phyloP scores from a whole-genome alignment of 2,329 filamentous ascomycete genomes.

The Chaetomium globosum region DNA sequence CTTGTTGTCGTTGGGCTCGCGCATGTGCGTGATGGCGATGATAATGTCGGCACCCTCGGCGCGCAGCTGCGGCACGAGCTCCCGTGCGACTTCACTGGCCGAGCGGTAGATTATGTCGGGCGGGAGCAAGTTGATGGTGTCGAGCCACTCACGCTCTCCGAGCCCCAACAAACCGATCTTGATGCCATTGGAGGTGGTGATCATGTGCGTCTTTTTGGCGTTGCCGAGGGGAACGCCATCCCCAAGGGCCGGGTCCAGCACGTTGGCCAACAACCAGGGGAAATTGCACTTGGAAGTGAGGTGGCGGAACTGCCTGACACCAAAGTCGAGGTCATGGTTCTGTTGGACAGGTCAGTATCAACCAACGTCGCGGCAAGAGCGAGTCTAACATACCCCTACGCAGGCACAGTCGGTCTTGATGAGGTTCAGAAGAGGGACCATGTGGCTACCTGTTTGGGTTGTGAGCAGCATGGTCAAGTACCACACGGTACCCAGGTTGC shows the following conservation, averaged over 20 bases:
- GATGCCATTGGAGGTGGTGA: conserved; percentile 79
- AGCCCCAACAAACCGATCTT: conserved; percentile 85
- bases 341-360: conserved; percentile 40
- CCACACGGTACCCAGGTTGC: background rate
- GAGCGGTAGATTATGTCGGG: conserved; percentile 81
- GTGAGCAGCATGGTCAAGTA: conserved; percentile 7
- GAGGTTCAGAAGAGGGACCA: conserved; percentile 81
- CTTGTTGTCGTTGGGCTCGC: conserved; percentile 88
- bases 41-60: conserved; percentile 80
- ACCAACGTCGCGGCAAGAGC: background rate
- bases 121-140: conserved; percentile 83
- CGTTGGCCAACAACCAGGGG: conserved; percentile 87
- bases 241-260: conserved; percentile 80
- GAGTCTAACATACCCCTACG: conserved; percentile 65
- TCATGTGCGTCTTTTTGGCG: conserved; percentile 72
- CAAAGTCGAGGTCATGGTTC: conserved; percentile 94
- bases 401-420: conserved; percentile 80
- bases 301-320: conserved; percentile 75
- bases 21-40: conserved; percentile 79
- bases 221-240: conserved; percentile 74
- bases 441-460: conserved; percentile 65
- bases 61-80: conserved; percentile 72
- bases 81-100: conserved; percentile 72
- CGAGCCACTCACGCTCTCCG: conserved; percentile 85
- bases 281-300: conserved; percentile 76